Percentiles rank a stretch among this genome's conserved stretches.
Evolutionary conservation across 192 early-diverging fungal species (phyloP).

Genomic region (Rhizoclosmatium globosum): DNA sequence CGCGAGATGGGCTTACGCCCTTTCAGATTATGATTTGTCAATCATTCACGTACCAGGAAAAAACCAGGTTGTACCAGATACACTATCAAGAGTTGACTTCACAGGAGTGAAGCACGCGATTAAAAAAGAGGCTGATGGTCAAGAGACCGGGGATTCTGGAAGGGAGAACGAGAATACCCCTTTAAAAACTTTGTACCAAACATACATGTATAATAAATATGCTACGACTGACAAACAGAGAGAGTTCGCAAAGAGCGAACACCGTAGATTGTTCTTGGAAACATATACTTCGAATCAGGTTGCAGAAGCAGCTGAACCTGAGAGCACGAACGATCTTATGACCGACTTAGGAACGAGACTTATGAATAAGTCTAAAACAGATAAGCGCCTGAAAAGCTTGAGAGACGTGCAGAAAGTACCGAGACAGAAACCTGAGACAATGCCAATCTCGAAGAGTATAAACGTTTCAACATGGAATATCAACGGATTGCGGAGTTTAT

Average conservation of each 20-base stretch:
- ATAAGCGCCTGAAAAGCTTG: neutral
- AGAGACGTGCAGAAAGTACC: neutral
- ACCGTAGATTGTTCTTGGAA: too few relatives aligned
- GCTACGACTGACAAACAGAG: neutral
- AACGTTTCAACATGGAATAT: constrained; percentile 5
- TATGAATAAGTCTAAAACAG: neutral
- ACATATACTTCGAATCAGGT: too few relatives aligned
- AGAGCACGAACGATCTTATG: neutral
- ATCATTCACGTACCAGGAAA: constrained; percentile 18
- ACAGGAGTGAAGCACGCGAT: neutral
- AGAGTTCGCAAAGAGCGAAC: too few relatives aligned
- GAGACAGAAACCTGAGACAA: neutral
- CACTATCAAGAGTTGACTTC: neutral
- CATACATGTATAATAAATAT: neutral
- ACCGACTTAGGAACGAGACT: neutral
- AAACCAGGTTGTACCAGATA: constrained; percentile 1
- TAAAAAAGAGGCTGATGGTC: neutral
- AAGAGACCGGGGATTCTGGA: neutral
- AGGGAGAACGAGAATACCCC: neutral
- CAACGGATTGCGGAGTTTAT: neutral
- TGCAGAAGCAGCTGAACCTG: too few relatives aligned
- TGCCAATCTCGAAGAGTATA: neutral
- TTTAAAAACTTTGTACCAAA: neutral
- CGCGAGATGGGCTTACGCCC: constrained; percentile 33
- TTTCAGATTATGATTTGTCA: constrained; percentile 30